Evolutionary conservation across 805 yeast genomes (phyloP).

Genomic region (Ogataea siamensis): DNA sequence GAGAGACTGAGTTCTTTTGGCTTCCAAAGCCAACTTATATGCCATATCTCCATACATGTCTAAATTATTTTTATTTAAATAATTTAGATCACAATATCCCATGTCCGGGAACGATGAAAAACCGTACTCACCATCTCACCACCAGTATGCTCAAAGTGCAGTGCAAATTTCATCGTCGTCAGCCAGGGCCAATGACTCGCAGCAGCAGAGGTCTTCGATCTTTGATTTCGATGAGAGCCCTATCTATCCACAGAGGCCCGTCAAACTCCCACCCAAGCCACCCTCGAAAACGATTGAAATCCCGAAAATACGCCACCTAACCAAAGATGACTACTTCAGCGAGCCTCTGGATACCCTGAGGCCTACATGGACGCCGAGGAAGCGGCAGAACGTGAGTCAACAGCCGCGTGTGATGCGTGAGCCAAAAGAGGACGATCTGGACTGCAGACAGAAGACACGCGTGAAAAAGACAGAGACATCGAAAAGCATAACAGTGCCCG

Average conservation of each 20-base stretch:
- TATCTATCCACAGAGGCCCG: neutral
- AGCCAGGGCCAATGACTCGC: too few species aligned
- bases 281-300: conserved; percentile 18
- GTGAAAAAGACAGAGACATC: neutral
- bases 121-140: too few species aligned
- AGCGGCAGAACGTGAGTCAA: neutral
- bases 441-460: too few species aligned
- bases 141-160: too few species aligned
- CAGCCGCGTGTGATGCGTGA: neutral
- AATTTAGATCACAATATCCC: neutral
- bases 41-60: conserved; percentile 88
- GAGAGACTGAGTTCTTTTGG: conserved; percentile 70
- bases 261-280: conserved; percentile 4
- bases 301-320: conserved; percentile 15
- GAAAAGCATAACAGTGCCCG: neutral
- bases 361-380: conserved; percentile 14
- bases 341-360: conserved; percentile 17
- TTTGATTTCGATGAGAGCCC: conserved; percentile 12
- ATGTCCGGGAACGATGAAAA: conserved; percentile 5
- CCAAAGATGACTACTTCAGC: conserved; percentile 18
- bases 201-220: too few species aligned
- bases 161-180: too few species aligned
- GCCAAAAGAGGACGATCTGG: neutral
- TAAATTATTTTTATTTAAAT: neutral
- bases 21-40: conserved; percentile 77